Percentiles rank a stretch among this genome's conserved stretches.
Conservation (phyloP, 179 eudicot genomes). For the Spergularia azorica region DNA sequence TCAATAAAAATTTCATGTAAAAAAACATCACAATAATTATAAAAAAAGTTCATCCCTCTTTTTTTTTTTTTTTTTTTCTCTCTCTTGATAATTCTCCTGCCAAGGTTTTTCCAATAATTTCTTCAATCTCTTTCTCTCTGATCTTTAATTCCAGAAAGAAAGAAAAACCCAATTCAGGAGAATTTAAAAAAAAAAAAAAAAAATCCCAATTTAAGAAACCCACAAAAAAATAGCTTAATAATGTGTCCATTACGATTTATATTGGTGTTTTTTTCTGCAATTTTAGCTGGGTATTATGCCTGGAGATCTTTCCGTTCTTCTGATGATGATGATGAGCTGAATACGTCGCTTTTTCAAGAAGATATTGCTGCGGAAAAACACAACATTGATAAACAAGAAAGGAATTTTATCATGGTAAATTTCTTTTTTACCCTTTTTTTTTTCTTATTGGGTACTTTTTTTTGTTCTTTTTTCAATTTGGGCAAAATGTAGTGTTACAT, state of each 20-base stretch:
- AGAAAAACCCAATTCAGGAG: neutral
- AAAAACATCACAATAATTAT: too few species aligned
- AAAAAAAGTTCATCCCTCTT: too few species aligned
- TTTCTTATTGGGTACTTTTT: neutral
- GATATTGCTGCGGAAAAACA: conserved; percentile 30
- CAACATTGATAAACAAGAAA: conserved; percentile 33
- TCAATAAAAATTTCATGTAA: neutral
- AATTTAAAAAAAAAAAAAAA: neutral
- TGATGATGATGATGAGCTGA: conserved; percentile 29
- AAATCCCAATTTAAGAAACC: neutral
- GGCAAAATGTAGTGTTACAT: too few species aligned
- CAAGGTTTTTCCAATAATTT: conserved; percentile 20
- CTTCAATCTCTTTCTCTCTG: neutral
- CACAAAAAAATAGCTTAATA: neutral
- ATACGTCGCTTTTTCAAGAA: conserved; percentile 21
- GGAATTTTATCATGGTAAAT: conserved; percentile 43
- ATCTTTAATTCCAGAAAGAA: neutral
- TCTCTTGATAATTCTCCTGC: conserved; percentile 13
- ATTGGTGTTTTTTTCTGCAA: conserved; percentile 73
- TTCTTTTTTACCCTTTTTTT: neutral
- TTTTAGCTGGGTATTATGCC: conserved; percentile 70
- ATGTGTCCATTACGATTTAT: conserved; percentile 87
- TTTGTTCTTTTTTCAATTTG: neutral
- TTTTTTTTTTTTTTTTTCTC: neutral
- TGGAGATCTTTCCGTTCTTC: conserved; percentile 57